Evolutionary conservation across 345 rosid species (phyloP).

Genomic region (Dipteronia sinensis): DNA sequence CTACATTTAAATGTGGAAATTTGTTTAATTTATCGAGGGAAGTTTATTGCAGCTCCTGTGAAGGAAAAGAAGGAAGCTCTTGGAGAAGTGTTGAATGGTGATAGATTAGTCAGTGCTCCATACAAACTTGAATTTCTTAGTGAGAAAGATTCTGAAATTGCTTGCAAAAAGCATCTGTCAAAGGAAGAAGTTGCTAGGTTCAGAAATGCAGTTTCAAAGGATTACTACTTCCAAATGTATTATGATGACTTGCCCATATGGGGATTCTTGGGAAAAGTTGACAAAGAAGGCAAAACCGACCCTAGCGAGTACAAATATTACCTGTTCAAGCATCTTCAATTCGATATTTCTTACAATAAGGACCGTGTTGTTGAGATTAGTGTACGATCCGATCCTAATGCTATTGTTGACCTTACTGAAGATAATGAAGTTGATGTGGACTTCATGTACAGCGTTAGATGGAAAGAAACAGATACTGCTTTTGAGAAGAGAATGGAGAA

Average conservation of each 20-base stretch:
- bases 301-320: constrained; percentile 46
- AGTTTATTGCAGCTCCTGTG: constrained; percentile 32
- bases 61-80: constrained; percentile 62
- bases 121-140: constrained; percentile 44
- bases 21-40: constrained; percentile 2
- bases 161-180: constrained; percentile 38
- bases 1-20: background rate
- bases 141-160: constrained; percentile 42
- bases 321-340: constrained; percentile 49
- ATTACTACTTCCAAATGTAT: constrained; percentile 58
- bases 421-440: constrained; percentile 48
- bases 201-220: constrained; percentile 41
- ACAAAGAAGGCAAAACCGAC: constrained; percentile 45
- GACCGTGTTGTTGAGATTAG: constrained; percentile 55
- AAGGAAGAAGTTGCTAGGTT: constrained; percentile 48
- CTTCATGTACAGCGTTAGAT: constrained; percentile 48
- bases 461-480: constrained; percentile 50
- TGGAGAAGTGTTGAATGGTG: constrained; percentile 73
- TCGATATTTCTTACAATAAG: constrained; percentile 50
- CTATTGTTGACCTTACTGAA: constrained; percentile 42
- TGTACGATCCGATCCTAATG: constrained; percentile 39
- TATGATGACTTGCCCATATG: constrained; percentile 59
- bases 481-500: constrained; percentile 61
- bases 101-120: constrained; percentile 67
- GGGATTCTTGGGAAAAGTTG: constrained; percentile 55